These are phyloP conservation scores for Carallia brachiata DNA, from an alignment of 345 rosid genomes.

Conservation along the genomic window DNA sequence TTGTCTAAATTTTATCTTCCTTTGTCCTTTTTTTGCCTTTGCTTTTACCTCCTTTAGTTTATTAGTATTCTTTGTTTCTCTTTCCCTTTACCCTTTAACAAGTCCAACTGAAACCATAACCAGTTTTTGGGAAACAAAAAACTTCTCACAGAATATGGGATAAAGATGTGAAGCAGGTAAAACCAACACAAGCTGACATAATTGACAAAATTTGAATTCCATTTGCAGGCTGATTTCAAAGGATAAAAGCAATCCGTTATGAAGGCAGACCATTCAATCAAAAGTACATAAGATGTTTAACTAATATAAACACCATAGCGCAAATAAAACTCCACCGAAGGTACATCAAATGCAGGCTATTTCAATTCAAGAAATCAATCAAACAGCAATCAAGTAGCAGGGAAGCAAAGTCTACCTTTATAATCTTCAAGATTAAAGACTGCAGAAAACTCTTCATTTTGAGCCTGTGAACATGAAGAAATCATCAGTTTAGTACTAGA, in stretches of 20 bases:
- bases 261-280: too few relatives aligned
- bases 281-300: background rate
- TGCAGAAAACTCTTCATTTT: slow-evolving; percentile 73
- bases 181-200: background rate
- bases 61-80: too few relatives aligned
- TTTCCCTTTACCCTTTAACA: too few relatives aligned
- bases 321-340: background rate
- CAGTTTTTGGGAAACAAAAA: too few relatives aligned
- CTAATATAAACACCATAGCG: background rate
- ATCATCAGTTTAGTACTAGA: slow-evolving; percentile 7
- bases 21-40: too few relatives aligned
- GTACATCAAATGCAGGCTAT: background rate
- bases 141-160: too few relatives aligned
- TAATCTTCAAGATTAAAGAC: slow-evolving; percentile 94
- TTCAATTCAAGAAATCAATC: background rate
- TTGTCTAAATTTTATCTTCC: too few relatives aligned
- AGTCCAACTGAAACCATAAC: too few relatives aligned
- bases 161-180: too few relatives aligned
- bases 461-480: slow-evolving; percentile 56
- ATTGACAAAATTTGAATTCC: background rate
- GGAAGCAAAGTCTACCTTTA: slow-evolving; percentile 52
- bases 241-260: background rate
- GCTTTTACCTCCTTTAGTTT: too few relatives aligned
- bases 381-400: background rate
- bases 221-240: background rate